Base-by-base conservation (phyloP, 2,329 filamentous ascomycete species). In the Chrysoporthe deuterocubensis region DNA sequence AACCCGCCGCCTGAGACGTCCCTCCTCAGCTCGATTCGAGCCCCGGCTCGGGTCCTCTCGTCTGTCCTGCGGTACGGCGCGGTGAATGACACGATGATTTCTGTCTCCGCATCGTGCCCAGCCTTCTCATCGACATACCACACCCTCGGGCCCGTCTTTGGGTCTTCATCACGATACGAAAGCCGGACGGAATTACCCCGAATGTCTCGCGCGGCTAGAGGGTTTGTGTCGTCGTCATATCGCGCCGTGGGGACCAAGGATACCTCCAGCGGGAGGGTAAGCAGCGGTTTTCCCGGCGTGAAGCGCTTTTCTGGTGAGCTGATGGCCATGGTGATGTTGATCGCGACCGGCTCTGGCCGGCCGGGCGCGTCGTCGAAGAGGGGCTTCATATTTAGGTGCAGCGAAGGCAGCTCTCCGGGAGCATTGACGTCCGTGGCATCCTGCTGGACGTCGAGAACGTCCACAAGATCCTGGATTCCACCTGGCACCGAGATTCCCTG, bases 11-110 rank as follows among this genome's bases (percentile, higher is more conserved):
- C 57, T 16, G 52, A 58, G 56, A 64, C 18, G 6, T 68, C 66
- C 9, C 66, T 64, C 14, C 66, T 64, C 4, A 68, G 40, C 26
- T 68, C 66, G 26, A 68, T 37, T 11, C 66, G 57, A 11, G 66
- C 56, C n/a, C 66, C 62, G 16, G 57, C 34, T 32, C n/a, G 21
- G 1, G 67, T 68, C 58, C 57, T 65, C 43, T 66, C 58, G 59
- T 66, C 21, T 26, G 67, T 68, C 26, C 13, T 65, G 3, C 67
- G 52, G 34, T 60, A 64, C 34, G 62, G 63, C 2, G 67, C 67
- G 7, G 58, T 65, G 14, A 68, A 68, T 13, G 7, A 50, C 44
- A 66, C 48, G 2, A 40, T 46, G 26, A 68, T 48, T 16, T 59
- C 50, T 0, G 21, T n/a, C 32, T 32, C 42, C 8, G 4, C 18